phyloP scores from a whole-genome alignment of 1,284 basidiomycete genomes.

The Apiotrichum gamsii region DNA sequence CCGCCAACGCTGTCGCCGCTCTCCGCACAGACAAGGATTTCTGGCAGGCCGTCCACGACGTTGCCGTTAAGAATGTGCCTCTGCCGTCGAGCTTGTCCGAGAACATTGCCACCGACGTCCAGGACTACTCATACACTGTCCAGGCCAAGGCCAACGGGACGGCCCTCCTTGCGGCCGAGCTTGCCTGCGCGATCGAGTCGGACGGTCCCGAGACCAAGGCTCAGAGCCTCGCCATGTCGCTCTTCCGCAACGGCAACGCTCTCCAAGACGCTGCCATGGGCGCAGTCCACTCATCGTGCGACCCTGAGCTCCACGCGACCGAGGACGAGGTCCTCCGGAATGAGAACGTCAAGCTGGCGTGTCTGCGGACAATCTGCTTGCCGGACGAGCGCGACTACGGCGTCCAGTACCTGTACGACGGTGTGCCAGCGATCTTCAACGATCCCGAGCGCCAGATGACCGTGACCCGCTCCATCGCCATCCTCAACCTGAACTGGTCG shows the following conservation, averaged over 20 bases:
- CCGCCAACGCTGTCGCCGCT: slow-evolving; percentile 17
- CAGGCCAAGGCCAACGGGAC: slow-evolving; percentile 42
- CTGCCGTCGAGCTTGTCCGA: slow-evolving; percentile 35
- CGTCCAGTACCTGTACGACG: slow-evolving; percentile 64
- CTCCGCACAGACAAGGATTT: slow-evolving; percentile 26
- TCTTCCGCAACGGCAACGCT: slow-evolving; percentile 40
- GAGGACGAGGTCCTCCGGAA: slow-evolving; percentile 20
- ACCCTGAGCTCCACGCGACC: slow-evolving; percentile 36
- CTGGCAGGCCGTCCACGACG: slow-evolving; percentile 35
- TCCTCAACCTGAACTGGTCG: slow-evolving; percentile 59
- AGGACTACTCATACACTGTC: slow-evolving; percentile 58
- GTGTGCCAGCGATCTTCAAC: slow-evolving; percentile 16
- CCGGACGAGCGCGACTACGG: slow-evolving; percentile 69
- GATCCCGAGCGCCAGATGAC: slow-evolving; percentile 46
- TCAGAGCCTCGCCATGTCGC: slow-evolving; percentile 25
- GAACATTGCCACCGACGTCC: slow-evolving; percentile 32
- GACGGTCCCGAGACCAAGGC: slow-evolving; percentile 32
- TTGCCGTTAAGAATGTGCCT: slow-evolving; percentile 32
- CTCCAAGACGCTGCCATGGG: slow-evolving; percentile 30
- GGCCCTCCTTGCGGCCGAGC: slow-evolving; percentile 30
- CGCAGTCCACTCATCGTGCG: slow-evolving; percentile 31
- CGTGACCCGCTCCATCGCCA: slow-evolving; percentile 41
- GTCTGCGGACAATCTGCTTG: slow-evolving; percentile 58
- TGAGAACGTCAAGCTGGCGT: slow-evolving; percentile 37
- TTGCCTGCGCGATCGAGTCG: slow-evolving; percentile 23